phyloP scores from a whole-genome alignment of 352 stramenopile species.

The Phytophthora constricta region DNA sequence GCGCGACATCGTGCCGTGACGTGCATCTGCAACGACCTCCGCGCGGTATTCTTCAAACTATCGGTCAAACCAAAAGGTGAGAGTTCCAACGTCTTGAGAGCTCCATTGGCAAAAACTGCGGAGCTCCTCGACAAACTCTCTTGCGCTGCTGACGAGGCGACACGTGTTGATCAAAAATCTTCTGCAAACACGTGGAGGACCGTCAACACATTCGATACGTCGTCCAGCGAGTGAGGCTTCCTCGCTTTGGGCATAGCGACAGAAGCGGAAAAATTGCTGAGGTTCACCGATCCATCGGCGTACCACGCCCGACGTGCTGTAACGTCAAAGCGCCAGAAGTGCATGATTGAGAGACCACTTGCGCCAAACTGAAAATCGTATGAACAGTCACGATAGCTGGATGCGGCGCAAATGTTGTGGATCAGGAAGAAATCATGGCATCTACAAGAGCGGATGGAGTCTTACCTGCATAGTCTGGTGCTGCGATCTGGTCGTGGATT shows the following conservation, averaged over 20 bases:
- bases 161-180: background rate
- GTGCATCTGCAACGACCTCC: background rate
- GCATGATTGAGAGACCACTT: background rate
- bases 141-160: background rate
- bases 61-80: background rate
- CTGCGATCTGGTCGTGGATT: background rate
- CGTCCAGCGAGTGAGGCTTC: background rate
- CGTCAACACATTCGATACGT: background rate
- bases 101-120: background rate
- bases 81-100: background rate
- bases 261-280: background rate
- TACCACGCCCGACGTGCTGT: background rate
- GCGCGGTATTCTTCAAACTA: background rate
- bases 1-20: background rate
- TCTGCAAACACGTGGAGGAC: background rate
- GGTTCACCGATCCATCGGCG: background rate
- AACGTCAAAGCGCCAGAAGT: background rate
- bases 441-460: background rate
- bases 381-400: background rate
- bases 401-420: background rate
- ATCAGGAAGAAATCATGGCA: background rate
- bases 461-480: slow-evolving; percentile 16
- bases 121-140: background rate
- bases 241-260: background rate
- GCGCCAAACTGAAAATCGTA: background rate